These are phyloP conservation scores for Casuarina cunninghamiana DNA, from an alignment of 306 rosid species.

Conservation along the genomic window DNA sequence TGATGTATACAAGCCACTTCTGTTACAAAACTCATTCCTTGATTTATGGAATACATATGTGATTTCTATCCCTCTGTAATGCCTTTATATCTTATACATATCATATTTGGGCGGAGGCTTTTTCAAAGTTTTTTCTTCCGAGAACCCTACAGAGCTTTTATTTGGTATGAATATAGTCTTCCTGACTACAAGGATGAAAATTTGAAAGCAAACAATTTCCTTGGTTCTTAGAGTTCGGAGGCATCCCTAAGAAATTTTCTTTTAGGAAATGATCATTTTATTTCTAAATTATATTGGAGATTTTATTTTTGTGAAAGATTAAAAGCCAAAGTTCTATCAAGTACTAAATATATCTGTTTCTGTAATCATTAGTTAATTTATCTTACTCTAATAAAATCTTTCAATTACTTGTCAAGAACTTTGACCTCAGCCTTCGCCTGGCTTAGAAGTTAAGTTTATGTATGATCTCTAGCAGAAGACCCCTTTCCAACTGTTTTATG, in stretches of 20 bases:
- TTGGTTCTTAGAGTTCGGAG: not conserved
- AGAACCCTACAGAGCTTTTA: no score
- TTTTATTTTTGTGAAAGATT: not conserved
- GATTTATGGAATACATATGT: no score
- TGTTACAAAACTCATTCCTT: no score
- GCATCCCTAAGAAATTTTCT: not conserved
- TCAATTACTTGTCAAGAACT: conserved; percentile 10
- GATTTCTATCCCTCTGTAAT: no score
- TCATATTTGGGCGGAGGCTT: no score
- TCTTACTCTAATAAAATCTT: not conserved
- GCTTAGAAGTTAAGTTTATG: conserved; percentile 6
- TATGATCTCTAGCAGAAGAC: conserved; percentile 5
- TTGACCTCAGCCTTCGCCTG: conserved; percentile 9
- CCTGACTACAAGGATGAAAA: not conserved
- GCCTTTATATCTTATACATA: no score
- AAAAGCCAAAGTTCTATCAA: not conserved
- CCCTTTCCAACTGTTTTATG: conserved; percentile 12
- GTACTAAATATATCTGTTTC: not conserved
- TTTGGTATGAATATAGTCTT: not conserved
- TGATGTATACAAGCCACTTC: no score
- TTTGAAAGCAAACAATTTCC: not conserved
- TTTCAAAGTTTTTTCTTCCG: no score
- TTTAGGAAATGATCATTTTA: not conserved
- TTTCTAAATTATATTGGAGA: not conserved
- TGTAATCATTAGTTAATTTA: not conserved